Percentiles rank a stretch among this genome's conserved stretches.
Conservation (phyloP, 495 filamentous ascomycete genomes). For the Neurospora tetraspora region DNA sequence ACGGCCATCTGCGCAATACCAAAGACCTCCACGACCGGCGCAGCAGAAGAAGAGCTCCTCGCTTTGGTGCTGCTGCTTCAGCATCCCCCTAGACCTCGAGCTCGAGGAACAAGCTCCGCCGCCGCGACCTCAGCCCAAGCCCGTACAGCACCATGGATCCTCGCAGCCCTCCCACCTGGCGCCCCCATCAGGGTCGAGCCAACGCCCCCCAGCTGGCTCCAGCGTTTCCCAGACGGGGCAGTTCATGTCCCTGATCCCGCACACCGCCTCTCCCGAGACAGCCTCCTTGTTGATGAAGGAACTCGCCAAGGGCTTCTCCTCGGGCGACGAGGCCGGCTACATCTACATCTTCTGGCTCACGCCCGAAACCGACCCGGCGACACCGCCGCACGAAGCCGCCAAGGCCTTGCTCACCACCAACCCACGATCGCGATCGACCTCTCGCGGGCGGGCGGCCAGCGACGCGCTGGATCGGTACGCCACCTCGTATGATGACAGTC, state of each 20-base stretch:
- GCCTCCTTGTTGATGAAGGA: conserved; percentile 60
- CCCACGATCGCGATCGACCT: conserved; percentile 23
- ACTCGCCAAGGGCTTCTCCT: conserved; percentile 71
- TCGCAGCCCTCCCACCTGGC: conserved; percentile 10
- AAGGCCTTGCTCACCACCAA: conserved; percentile 44
- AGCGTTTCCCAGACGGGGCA: conserved; percentile 37
- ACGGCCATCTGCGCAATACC: conserved; percentile 8
- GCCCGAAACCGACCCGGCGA: conserved; percentile 39
- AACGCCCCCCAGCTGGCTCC: conserved; percentile 11
- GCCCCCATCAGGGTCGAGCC: conserved; percentile 6
- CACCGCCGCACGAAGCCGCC: conserved; percentile 48
- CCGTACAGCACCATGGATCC: conserved; percentile 26
- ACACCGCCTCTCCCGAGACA: conserved; percentile 49
- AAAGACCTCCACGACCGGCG: conserved; percentile 19
- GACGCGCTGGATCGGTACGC: conserved; percentile 56
- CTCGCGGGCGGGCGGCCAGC: conserved; percentile 47
- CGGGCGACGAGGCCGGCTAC: conserved; percentile 74
- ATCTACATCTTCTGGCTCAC: conserved; percentile 98
- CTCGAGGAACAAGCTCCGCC: conserved; percentile 27
- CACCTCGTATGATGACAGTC: conserved; percentile 9
- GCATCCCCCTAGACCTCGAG: conserved; percentile 13
- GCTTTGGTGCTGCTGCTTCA: conserved; percentile 36
- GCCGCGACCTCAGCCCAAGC: conserved; percentile 28
- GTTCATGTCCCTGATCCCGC: conserved; percentile 59
- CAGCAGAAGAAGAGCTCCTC: conserved; percentile 20